These are phyloP conservation scores for Sporothrix mexicana DNA, from an alignment of 2,329 filamentous ascomycete species.

Conservation along the genomic window DNA sequence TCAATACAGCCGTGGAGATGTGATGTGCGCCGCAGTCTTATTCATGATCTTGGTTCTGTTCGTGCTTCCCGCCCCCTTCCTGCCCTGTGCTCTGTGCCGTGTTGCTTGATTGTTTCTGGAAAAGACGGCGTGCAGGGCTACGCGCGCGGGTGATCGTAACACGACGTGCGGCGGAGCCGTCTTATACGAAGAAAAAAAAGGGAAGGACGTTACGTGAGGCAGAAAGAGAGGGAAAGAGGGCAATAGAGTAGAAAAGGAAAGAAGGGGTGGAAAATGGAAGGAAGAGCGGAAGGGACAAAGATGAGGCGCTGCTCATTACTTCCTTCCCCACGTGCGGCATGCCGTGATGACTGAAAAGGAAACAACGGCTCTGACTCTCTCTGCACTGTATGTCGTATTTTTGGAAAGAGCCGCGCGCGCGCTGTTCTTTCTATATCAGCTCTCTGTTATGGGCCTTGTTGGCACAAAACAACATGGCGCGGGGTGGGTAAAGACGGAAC, in stretches of 20 bases:
- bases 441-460: not conserved
- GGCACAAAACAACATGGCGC: not conserved
- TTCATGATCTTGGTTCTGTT: not conserved
- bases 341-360: not conserved
- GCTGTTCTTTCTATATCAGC: not conserved
- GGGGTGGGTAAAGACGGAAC: not conserved
- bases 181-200: not conserved
- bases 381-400: not conserved
- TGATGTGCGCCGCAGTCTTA: not conserved
- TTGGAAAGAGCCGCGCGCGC: not conserved
- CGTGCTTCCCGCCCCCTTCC: not conserved
- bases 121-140: constrained; percentile 13
- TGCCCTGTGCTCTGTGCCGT: too few relatives aligned
- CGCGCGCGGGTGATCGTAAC: not conserved
- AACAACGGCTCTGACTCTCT: not conserved
- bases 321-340: constrained; percentile 15
- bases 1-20: not conserved
- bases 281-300: not conserved
- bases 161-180: constrained; percentile 25
- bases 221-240: not conserved
- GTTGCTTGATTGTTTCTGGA: not conserved
- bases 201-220: not conserved
- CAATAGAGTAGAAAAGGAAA: not conserved
- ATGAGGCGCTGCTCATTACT: not conserved
- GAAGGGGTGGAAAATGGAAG: not conserved